Conservation (phyloP, 2,329 filamentous ascomycete species). For the Daldinia eschscholtzii region DNA sequence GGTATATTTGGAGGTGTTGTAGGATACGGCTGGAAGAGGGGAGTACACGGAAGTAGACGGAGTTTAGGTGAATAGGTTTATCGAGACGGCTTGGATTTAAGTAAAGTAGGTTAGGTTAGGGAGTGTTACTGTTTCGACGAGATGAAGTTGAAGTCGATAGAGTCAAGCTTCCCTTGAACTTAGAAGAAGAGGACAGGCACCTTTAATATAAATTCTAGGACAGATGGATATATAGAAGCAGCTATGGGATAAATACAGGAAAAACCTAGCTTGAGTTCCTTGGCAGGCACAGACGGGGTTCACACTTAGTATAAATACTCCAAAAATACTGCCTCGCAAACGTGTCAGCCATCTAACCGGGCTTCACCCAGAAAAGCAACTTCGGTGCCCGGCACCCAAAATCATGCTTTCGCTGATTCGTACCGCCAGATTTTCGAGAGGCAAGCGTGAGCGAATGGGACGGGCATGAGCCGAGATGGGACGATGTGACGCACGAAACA, state of each 20-base stretch:
- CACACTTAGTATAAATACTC: slow-evolving; percentile 7
- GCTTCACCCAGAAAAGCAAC: slow-evolving; percentile 23
- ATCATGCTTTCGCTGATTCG: slow-evolving; percentile 11
- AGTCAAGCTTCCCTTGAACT: not conserved
- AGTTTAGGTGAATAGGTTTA: not conserved
- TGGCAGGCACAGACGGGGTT: slow-evolving; percentile 25
- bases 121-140: not conserved
- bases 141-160: not conserved
- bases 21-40: not conserved
- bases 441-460: slow-evolving; percentile 26
- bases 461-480: slow-evolving; percentile 44
- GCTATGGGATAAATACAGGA: slow-evolving; percentile 6
- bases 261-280: slow-evolving; percentile 19
- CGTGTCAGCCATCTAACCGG: slow-evolving; percentile 11
- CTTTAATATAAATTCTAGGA: slow-evolving; percentile 1
- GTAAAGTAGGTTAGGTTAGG: not conserved
- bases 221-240: not conserved
- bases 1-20: not conserved
- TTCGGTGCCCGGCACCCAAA: slow-evolving; percentile 20
- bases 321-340: not conserved
- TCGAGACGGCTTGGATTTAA: not conserved
- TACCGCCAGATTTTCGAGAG: slow-evolving; percentile 18
- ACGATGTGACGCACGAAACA: slow-evolving; percentile 39
- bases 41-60: not conserved
- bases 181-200: not conserved